Evolutionary conservation across 305 asterid genomes (phyloP).

Genomic region (Solanum hybrid): DNA sequence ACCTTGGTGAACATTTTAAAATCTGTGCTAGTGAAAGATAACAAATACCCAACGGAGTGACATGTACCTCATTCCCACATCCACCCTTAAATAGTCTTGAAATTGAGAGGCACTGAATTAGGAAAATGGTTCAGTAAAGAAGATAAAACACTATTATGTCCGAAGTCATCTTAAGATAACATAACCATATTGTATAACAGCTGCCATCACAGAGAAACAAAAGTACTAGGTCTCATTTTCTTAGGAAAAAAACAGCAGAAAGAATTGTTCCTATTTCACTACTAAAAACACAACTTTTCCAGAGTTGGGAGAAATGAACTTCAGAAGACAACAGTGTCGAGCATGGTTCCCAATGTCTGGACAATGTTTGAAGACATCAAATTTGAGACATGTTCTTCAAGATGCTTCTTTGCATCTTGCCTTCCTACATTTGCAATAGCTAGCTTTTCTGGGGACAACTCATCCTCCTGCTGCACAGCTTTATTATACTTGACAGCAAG

Average conservation of each 20-base stretch:
- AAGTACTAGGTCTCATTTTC: neutral
- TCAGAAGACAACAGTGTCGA: conserved; percentile 89
- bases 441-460: conserved; percentile 84
- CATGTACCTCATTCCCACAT: neutral
- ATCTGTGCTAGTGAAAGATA: neutral
- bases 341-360: conserved; percentile 92
- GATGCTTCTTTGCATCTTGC: conserved; percentile 97
- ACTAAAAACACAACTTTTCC: neutral
- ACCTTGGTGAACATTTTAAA: neutral
- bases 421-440: conserved; percentile 95
- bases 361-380: conserved; percentile 96
- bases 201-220: neutral
- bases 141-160: neutral
- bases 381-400: conserved; percentile 87
- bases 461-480: conserved; percentile 96
- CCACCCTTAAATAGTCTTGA: neutral
- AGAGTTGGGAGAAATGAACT: neutral
- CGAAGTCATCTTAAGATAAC: neutral
- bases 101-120: neutral
- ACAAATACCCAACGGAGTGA: neutral
- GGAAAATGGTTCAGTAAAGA: neutral
- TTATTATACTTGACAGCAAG: conserved; percentile 79
- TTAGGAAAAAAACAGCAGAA: neutral
- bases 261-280: neutral
- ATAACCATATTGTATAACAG: neutral